Evolutionary conservation across 352 stramenopile species (phyloP).

Genomic region (Pythium utonaiense): DNA sequence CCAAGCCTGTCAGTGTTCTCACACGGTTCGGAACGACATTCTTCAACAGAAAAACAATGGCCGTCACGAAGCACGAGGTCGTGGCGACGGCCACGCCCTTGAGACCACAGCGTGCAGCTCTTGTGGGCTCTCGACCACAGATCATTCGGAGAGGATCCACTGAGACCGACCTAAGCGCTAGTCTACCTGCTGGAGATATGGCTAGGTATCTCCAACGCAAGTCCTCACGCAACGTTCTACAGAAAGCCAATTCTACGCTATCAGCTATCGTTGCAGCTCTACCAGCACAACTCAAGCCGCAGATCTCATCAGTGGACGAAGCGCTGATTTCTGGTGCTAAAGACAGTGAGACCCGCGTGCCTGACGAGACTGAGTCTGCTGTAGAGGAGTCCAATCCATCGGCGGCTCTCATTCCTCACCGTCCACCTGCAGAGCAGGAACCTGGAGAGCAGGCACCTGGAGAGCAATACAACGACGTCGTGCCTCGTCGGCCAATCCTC

Average conservation of each 20-base stretch:
- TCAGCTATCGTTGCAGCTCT: neutral
- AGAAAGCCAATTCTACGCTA: neutral
- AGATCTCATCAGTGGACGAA: neutral
- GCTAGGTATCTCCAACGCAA: conserved; percentile 1
- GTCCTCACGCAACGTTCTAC: conserved; percentile 1
- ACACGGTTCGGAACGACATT: conserved; percentile 14
- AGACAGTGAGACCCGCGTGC: neutral
- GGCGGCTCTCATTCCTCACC: conserved; percentile 1
- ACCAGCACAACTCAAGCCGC: neutral
- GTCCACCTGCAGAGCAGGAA: neutral
- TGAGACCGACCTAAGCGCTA: conserved; percentile 1
- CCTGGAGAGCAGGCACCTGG: neutral
- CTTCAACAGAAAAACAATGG: conserved; percentile 16
- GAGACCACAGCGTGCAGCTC: neutral
- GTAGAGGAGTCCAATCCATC: neutral
- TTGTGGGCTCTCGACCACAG: neutral
- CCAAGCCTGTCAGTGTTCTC: conserved; percentile 15
- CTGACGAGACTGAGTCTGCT: neutral
- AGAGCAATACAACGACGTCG: neutral
- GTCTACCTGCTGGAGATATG: neutral
- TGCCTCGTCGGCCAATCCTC: neutral
- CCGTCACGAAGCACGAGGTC: neutral
- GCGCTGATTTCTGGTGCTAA: neutral
- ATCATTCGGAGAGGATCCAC: conserved; percentile 3
- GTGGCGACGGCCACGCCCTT: neutral